phyloP scores from a whole-genome alignment of 2,329 filamentous ascomycete genomes.

The Ophiostoma ulmi region DNA sequence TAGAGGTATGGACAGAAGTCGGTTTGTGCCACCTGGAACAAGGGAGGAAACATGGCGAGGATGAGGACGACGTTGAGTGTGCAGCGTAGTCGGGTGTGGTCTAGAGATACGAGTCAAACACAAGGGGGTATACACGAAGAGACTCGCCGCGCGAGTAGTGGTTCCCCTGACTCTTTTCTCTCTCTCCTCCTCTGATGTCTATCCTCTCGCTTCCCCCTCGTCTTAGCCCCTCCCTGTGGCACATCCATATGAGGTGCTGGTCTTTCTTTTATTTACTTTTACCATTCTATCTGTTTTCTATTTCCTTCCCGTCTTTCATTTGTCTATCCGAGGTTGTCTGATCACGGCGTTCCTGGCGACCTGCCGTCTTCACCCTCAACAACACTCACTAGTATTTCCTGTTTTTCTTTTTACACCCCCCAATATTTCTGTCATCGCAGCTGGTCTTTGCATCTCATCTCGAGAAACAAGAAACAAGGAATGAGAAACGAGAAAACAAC shows the following conservation, averaged over 20 bases:
- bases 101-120: neutral
- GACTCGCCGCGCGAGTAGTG: conserved; percentile 23
- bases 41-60: neutral
- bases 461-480: neutral
- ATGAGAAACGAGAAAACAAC: neutral
- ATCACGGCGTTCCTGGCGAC: neutral
- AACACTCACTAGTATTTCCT: neutral
- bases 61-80: neutral
- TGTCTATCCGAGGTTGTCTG: neutral
- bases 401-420: neutral
- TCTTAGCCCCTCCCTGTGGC: neutral
- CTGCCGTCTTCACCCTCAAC: neutral
- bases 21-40: neutral
- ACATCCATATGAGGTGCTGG: conserved; percentile 25
- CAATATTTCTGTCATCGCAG: neutral
- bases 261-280: conserved; percentile 5
- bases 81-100: neutral
- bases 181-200: neutral
- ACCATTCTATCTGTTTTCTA: neutral
- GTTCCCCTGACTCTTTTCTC: neutral
- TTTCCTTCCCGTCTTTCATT: conserved; percentile 16
- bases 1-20: neutral
- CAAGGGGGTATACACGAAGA: conserved; percentile 4
- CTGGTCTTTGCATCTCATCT: neutral
- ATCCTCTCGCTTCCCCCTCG: neutral